A percentile compares a stretch with the other conserved stretches of the same genome.
These are phyloP conservation scores for Nicotiana tomentosiformis DNA, from an alignment of 257 asterid genomes.

Conservation along the genomic window DNA sequence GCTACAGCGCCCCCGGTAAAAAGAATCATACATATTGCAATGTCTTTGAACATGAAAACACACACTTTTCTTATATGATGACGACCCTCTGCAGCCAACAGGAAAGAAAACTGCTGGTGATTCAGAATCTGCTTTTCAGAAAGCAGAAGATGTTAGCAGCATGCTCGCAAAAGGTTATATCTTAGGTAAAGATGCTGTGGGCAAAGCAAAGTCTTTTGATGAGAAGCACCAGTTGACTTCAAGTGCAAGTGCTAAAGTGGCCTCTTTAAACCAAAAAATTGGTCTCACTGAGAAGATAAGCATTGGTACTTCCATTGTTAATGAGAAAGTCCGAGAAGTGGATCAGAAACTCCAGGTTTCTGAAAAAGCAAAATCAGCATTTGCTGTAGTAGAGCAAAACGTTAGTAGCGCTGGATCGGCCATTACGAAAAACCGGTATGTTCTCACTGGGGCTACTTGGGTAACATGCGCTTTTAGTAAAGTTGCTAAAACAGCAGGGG, in stretches of 20 bases:
- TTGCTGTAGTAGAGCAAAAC: slow-evolving; percentile 80
- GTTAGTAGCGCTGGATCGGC: slow-evolving; percentile 79
- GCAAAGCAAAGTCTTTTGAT: slow-evolving; percentile 70
- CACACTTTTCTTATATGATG: background rate
- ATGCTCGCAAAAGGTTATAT: slow-evolving; percentile 88
- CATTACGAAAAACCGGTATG: slow-evolving; percentile 82
- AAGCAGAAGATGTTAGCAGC: slow-evolving; percentile 91
- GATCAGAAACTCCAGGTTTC: slow-evolving; percentile 85
- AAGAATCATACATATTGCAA: background rate
- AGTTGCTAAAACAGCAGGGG: slow-evolving; percentile 85
- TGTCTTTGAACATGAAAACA: background rate
- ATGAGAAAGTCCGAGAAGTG: slow-evolving; percentile 68
- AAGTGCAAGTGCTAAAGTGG: slow-evolving; percentile 77
- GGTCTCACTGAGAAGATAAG: slow-evolving; percentile 76
- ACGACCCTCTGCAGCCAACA: slow-evolving; percentile 29
- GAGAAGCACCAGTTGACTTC: slow-evolving; percentile 83
- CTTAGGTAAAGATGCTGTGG: slow-evolving; percentile 77
- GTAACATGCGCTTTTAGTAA: slow-evolving; percentile 74
- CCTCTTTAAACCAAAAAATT: slow-evolving; percentile 61
- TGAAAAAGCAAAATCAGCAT: slow-evolving; percentile 79
- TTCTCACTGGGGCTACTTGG: slow-evolving; percentile 80
- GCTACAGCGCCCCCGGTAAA: slow-evolving; percentile 46
- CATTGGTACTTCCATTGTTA: slow-evolving; percentile 69
- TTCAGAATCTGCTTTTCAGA: slow-evolving; percentile 59
- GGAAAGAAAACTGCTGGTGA: slow-evolving; percentile 37